A percentile compares a stretch with the other conserved stretches of the same genome.
phyloP scores from a whole-genome alignment of 208 protist genomes.

The Dictyostelium gargantuum region DNA sequence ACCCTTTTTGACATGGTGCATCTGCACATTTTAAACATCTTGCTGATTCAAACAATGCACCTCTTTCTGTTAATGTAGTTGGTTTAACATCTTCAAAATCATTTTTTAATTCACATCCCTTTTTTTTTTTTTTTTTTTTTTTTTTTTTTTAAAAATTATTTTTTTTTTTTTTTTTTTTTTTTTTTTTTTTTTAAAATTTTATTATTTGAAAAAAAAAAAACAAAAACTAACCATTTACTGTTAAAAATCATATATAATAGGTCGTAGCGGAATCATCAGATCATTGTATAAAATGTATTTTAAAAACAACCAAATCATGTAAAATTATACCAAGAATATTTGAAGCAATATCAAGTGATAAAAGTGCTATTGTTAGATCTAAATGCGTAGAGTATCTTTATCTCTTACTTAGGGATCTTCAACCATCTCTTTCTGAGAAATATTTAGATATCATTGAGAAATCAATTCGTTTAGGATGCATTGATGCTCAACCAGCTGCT shows the following conservation, averaged over 20 bases:
- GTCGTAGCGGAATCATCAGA: conserved; percentile 28
- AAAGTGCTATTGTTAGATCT: background rate
- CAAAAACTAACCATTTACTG: too few species aligned
- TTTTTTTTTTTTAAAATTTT: too few species aligned
- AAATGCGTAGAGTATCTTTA: background rate
- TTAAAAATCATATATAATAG: background rate
- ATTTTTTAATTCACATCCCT: conserved; percentile 76
- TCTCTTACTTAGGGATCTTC: background rate
- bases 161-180: too few species aligned
- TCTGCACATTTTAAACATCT: conserved; percentile 82
- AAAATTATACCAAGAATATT: background rate
- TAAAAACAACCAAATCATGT: background rate
- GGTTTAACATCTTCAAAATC: conserved; percentile 85
- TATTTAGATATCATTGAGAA: background rate
- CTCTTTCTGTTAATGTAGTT: conserved; percentile 83
- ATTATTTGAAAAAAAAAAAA: too few species aligned
- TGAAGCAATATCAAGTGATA: background rate
- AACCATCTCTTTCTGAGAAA: background rate
- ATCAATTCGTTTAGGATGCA: background rate
- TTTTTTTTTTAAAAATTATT: too few species aligned
- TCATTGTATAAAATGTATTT: conserved; percentile 39
- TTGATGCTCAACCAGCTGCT: background rate
- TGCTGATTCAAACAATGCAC: conserved; percentile 80
- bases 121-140: background rate
- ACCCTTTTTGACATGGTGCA: conserved; percentile 86